Percentiles rank a stretch among this genome's conserved stretches.
Conservation (phyloP, 2,329 filamentous ascomycete genomes). For the Volutella citrinella region DNA sequence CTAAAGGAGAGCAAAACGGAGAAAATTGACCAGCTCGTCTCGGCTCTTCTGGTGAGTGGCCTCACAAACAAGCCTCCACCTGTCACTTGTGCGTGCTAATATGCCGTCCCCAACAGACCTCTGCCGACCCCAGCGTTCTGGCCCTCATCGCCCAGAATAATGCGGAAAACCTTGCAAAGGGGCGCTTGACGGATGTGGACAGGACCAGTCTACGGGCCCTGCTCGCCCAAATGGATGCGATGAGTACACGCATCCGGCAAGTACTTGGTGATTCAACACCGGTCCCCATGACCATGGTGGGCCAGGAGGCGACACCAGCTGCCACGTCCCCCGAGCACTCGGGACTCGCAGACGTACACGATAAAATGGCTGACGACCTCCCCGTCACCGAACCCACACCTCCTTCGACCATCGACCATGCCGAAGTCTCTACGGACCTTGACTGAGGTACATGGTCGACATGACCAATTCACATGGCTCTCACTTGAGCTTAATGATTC, state of each 20-base stretch:
- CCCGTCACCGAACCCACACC: constrained; percentile 38
- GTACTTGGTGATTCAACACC: constrained; percentile 34
- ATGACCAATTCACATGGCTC: too few relatives aligned
- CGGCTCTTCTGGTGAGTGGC: constrained; percentile 64
- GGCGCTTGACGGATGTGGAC: constrained; percentile 41
- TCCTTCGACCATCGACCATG: constrained; percentile 38
- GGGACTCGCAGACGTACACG: constrained; percentile 26
- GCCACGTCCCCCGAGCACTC: constrained; percentile 26
- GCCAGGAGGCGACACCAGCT: constrained; percentile 22
- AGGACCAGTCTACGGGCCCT: constrained; percentile 45
- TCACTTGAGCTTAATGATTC: constrained; percentile 7
- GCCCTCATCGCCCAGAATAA: constrained; percentile 48
- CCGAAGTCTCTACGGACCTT: constrained; percentile 38
- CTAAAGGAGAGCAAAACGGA: constrained; percentile 50
- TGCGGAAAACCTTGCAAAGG: constrained; percentile 38
- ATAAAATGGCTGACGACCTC: constrained; percentile 28
- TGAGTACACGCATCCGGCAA: constrained; percentile 40
- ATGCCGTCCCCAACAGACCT: too few relatives aligned
- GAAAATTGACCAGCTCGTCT: constrained; percentile 51
- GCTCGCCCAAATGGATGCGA: constrained; percentile 44
- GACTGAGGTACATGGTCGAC: too few relatives aligned
- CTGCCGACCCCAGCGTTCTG: constrained; percentile 44
- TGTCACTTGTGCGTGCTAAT: too few relatives aligned
- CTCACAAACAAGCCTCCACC: too few relatives aligned
- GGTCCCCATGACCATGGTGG: constrained; percentile 14